Base-by-base conservation (phyloP, 1,284 basidiomycete species). In the Microbotryum silenes-acaulis region DNA sequence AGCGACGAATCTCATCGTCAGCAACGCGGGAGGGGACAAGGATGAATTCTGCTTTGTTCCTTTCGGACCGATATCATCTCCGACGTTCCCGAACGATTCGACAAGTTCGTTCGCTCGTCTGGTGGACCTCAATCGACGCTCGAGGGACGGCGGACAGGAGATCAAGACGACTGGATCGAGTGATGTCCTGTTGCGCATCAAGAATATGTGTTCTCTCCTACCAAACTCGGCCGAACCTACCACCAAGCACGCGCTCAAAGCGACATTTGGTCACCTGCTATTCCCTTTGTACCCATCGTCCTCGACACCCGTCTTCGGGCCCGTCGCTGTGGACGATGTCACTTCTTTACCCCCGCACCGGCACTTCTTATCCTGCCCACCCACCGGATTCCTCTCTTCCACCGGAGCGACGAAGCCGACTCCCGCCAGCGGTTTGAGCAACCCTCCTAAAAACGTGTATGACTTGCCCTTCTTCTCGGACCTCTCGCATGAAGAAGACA, bases 201-300 rank as follows among this genome's bases (percentile, higher is more conserved):
- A 50, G 2, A 16, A n/a, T 1, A 50, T 23, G 27, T 4, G 21
- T 20, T 57, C 50, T 57, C 51, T 23, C n/a, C 27, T 52, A 47
- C 27, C 29, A 23, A 29, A 21, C 33, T 50, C 21, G 51, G 54
- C 47, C 37, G 47, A n/a, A 37, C 21, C 12, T 20, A n/a, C 6
- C 14, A 51, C 1, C 9, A 48, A 55, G 49, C 54, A 59, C 42
- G 57, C 57, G 8, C 16, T 69, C 49, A 45, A 27, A 31, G 67
- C 61, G 7, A 27, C 52, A 21, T 57, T 64, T 16, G 67, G 67
- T 14, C 65, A 66, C 23, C 56, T 69, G 6, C 48, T 53, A 4
- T 67, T 61, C 59, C 67, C 67, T n/a, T 9, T 59, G 27, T 64
- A 57, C 16, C 45, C 46, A 23, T n/a, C 29, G 27, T 21, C 25